Conservation (phyloP, 192 early-diverging fungal species). For the Coemansia sp. region DNA sequence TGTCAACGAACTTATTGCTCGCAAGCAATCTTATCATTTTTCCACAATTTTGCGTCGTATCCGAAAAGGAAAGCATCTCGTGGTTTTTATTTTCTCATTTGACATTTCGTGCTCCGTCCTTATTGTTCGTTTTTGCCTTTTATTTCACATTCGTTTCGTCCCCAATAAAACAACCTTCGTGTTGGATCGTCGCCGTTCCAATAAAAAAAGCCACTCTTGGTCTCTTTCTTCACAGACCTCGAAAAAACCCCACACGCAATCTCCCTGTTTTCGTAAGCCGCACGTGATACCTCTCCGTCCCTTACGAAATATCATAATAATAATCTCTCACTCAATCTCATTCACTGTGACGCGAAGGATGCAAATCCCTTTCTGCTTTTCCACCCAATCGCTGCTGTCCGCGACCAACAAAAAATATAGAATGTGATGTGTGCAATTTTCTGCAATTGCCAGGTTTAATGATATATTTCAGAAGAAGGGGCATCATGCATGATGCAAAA, state of each 20-base stretch:
- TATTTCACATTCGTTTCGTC: background rate
- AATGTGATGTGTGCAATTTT: too few species aligned
- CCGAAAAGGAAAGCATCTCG: slow-evolving; percentile 7
- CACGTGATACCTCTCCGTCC: background rate
- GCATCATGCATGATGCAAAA: too few species aligned
- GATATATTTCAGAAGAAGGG: too few species aligned
- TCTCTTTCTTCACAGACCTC: background rate
- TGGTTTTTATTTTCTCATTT: background rate
- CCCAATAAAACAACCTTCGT: slow-evolving; percentile 3
- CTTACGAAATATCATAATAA: background rate
- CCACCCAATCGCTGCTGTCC: background rate
- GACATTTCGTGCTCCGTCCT: slow-evolving; percentile 8
- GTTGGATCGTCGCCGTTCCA: background rate
- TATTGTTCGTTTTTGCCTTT: background rate
- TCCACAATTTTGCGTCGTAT: background rate
- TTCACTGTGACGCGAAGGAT: background rate
- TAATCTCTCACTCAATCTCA: background rate
- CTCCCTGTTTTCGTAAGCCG: slow-evolving; percentile 2
- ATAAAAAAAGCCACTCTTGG: slow-evolving; percentile 2
- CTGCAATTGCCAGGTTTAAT: too few species aligned
- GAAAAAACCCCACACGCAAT: background rate
- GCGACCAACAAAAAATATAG: background rate
- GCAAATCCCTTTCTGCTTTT: background rate
- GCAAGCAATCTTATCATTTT: background rate
- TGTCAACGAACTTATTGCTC: background rate